Conservation (phyloP, 257 asterid species). For the Lithospermum erythrorhizon region DNA sequence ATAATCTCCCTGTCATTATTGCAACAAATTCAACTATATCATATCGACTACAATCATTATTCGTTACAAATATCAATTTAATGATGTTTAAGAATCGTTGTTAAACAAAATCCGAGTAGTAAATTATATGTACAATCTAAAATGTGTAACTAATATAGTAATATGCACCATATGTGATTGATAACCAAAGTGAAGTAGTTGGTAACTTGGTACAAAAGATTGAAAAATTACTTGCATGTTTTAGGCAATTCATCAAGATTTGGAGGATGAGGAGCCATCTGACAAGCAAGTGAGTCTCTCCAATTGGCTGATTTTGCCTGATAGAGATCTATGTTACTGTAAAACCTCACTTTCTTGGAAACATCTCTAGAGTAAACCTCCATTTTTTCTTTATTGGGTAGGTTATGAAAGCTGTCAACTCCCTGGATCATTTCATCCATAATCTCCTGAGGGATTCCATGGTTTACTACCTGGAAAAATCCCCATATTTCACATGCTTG, state of each 20-base stretch:
- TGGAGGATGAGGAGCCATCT: constrained; percentile 15
- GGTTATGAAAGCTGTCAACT: constrained; percentile 4
- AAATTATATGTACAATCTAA: too few relatives aligned
- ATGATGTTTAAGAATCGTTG: too few relatives aligned
- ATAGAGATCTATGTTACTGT: constrained; percentile 15
- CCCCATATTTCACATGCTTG: constrained; percentile 12
- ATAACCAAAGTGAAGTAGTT: too few relatives aligned
- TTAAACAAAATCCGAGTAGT: too few relatives aligned
- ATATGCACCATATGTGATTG: too few relatives aligned
- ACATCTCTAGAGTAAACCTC: constrained; percentile 6
- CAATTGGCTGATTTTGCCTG: constrained; percentile 9
- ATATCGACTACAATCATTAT: not conserved
- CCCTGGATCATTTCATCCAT: constrained; percentile 13
- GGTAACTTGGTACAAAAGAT: not conserved
- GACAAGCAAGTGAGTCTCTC: constrained; percentile 10
- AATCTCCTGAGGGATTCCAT: constrained; percentile 6
- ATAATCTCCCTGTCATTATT: constrained; percentile 2
- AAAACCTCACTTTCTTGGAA: constrained; percentile 10
- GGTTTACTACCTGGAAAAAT: constrained; percentile 13
- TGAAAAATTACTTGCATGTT: not conserved
- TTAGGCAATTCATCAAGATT: constrained; percentile 8
- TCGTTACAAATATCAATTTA: too few relatives aligned
- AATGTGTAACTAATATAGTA: too few relatives aligned
- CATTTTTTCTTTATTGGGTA: constrained; percentile 3
- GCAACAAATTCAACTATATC: not conserved